These are phyloP conservation scores for Yamagishiella unicocca DNA, from an alignment of 139 green algal species.

Conservation along the genomic window DNA sequence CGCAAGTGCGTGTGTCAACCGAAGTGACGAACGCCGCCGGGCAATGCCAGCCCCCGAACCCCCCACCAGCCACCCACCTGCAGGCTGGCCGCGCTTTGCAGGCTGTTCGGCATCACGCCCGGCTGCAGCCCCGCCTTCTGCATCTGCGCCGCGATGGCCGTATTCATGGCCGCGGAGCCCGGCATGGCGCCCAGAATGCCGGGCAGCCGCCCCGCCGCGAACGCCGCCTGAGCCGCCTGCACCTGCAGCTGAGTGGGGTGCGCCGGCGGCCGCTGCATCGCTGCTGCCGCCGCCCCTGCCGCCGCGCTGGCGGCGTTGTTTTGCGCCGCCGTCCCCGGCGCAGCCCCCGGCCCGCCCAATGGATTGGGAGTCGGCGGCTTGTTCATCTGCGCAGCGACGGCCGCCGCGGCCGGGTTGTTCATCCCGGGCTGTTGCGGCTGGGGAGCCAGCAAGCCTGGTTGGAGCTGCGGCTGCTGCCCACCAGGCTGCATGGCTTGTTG, in stretches of 20 bases:
- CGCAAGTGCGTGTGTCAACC: too few species aligned
- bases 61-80: conserved; percentile 34
- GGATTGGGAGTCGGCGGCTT: conserved; percentile 35
- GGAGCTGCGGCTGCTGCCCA: neutral
- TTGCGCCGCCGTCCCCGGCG: neutral
- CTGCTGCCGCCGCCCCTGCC: neutral
- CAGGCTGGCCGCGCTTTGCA: conserved; percentile 16
- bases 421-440: neutral
- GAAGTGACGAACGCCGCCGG: too few species aligned
- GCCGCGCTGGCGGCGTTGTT: neutral
- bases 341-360: neutral
- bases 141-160: conserved; percentile 15
- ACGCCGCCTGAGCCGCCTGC: conserved; percentile 27
- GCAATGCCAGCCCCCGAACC: too few species aligned
- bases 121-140: conserved; percentile 38
- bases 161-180: conserved; percentile 30
- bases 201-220: conserved; percentile 5
- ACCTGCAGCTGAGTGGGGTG: conserved; percentile 19
- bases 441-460: neutral
- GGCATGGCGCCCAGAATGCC: conserved; percentile 33
- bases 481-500: conserved; percentile 12
- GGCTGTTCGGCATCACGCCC: neutral
- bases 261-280: conserved; percentile 28
- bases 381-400: conserved; percentile 5
- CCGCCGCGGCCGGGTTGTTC: neutral